These are phyloP conservation scores for Silene conica DNA, from an alignment of 148 eudicot genomes.

Conservation along the genomic window DNA sequence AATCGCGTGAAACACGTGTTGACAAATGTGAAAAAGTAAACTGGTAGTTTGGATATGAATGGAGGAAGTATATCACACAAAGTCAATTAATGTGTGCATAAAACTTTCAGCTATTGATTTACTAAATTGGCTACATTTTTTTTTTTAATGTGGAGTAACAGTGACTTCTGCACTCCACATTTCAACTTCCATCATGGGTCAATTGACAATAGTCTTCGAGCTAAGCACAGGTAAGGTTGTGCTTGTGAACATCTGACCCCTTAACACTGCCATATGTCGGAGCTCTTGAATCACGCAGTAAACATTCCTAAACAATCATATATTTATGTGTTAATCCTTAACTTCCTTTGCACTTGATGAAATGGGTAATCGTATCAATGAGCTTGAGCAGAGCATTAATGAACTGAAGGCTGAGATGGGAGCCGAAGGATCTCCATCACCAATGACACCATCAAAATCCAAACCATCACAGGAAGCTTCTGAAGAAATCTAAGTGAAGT, in stretches of 20 bases:
- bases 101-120: not conserved
- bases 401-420: slow-evolving; percentile 86
- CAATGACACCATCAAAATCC: slow-evolving; percentile 42
- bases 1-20: too few species aligned
- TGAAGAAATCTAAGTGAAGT: slow-evolving; percentile 12
- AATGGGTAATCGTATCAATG: slow-evolving; percentile 78
- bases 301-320: not conserved
- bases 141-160: not conserved
- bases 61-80: not conserved
- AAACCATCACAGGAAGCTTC: slow-evolving; percentile 15
- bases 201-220: too few species aligned
- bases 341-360: slow-evolving; percentile 67
- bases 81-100: not conserved
- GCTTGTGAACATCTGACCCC: too few species aligned
- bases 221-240: too few species aligned
- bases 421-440: slow-evolving; percentile 69
- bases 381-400: slow-evolving; percentile 77
- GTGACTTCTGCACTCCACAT: not conserved
- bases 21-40: too few species aligned
- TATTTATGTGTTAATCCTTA: slow-evolving; percentile 30
- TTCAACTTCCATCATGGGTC: not conserved
- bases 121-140: not conserved
- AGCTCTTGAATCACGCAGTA: too few species aligned
- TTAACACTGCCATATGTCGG: too few species aligned
- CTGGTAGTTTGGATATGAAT: too few species aligned